Evolutionary conservation across 202 grass and related monocot species (phyloP), one percentile per base, ranked within the genome.

Genomic region (Setaria viridis): DNA sequence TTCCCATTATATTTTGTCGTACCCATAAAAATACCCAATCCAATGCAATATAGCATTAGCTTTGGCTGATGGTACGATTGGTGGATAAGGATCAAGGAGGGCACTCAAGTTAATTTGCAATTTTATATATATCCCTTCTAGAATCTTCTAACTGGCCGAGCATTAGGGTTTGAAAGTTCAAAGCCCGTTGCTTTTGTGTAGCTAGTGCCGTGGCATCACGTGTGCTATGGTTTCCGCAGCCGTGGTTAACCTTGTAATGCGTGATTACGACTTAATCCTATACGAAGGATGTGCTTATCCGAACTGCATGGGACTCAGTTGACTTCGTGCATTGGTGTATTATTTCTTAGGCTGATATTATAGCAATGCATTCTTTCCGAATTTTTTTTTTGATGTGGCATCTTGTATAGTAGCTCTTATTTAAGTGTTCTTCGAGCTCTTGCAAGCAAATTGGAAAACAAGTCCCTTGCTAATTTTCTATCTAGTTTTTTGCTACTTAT

Each of bases 91-190:
- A 70, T 81, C 85, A 54, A 49, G 11, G 39, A 21, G 19, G 32
- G 64, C 45, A 56, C 68, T 66, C 65, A 7, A 16, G 48, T 49
- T 25, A 25, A 25, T 25, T 81, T 71, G 63, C 55, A 69, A 50
- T 74, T 53, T 6, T 74, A 6, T 74, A 53, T 54, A 20, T 17
- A 6, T 10, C 45, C 51, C 45, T 80, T 85, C 72, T 50, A 37
- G 37, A 71, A 19, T 76, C 69, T 41, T 80, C 20, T 63, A 71
- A 81, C 75, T 58, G 53, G 42, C 6, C 21, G 21, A 19, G 55
- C 30, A 47, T 19, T 84, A 45, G 63, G 16, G 45, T 77, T 84
- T 90, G 69, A 84, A 84, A 84, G 62, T 71, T 84, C 85, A 85
- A 76, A 39, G 21, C 60, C 51, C 14, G 46, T 79, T 30, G 35